Evolutionary conservation across 106 monocot species (phyloP).

Genomic region (Platanthera zijinensis): DNA sequence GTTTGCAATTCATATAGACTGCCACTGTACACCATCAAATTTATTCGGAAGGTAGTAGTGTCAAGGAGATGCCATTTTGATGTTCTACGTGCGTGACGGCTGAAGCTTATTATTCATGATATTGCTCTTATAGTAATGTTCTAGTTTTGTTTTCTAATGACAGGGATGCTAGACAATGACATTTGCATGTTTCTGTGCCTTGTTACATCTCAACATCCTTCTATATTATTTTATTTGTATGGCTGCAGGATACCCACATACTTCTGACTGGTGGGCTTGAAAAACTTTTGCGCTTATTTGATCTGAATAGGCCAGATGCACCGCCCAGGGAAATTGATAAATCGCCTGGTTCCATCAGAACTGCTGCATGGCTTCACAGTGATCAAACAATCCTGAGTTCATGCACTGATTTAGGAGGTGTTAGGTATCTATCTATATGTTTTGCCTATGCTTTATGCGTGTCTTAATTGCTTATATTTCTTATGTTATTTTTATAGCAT

Average conservation of each 20-base stretch:
- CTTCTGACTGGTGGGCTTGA: constrained; percentile 86
- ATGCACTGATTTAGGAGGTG: constrained; percentile 81
- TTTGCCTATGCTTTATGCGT: neutral
- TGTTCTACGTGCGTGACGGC: neutral
- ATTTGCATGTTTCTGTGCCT: neutral
- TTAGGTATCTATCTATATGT: constrained; percentile 37
- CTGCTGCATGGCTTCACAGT: constrained; percentile 85
- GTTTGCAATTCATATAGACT: neutral
- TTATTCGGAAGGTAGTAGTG: neutral
- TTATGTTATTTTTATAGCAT: neutral
- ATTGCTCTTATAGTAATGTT: neutral
- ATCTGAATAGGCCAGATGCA: constrained; percentile 74
- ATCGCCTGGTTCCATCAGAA: constrained; percentile 78
- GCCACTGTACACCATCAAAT: neutral
- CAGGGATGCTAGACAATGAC: neutral
- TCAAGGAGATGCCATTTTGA: neutral
- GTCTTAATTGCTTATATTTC: neutral
- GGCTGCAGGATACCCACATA: constrained; percentile 63
- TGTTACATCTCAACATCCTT: neutral
- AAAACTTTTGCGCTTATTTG: constrained; percentile 85
- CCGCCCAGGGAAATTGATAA: constrained; percentile 80
- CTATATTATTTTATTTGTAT: neutral
- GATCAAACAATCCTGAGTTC: constrained; percentile 88
- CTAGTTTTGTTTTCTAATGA: neutral
- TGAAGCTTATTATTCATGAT: neutral